These are phyloP conservation scores for Truncatella angustata DNA, from an alignment of 2,329 filamentous ascomycete species.

Conservation along the genomic window DNA sequence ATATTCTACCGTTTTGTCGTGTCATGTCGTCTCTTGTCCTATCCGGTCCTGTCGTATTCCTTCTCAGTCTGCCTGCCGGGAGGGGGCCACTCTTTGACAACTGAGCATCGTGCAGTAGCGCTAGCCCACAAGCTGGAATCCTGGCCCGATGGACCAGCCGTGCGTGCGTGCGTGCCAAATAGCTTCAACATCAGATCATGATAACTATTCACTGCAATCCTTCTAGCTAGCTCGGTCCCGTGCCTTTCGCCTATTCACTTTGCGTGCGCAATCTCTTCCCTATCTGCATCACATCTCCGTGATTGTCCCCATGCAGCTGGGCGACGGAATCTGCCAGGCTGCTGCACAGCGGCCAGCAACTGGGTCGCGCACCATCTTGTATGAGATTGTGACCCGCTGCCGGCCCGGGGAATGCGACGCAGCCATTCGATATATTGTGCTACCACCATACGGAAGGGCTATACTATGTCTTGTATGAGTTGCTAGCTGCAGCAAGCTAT, in stretches of 20 bases:
- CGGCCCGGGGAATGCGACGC: slow-evolving; percentile 4
- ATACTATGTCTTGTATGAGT: neutral
- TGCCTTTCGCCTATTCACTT: neutral
- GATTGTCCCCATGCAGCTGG: neutral
- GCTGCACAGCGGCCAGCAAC: neutral
- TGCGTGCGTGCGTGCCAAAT: neutral
- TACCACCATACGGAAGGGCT: neutral
- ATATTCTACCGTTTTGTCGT: neutral
- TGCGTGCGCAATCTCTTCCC: neutral
- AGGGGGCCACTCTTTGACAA: neutral
- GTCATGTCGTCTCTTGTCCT: no score
- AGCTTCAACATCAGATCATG: neutral
- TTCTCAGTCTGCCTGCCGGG: neutral
- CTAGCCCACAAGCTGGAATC: neutral
- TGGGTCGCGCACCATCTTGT: neutral
- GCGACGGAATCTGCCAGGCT: neutral
- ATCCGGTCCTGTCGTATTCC: neutral
- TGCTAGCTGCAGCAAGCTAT: neutral
- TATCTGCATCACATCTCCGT: neutral
- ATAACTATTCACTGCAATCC: neutral
- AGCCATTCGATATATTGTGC: neutral
- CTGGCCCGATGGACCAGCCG: neutral
- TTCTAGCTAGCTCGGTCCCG: neutral
- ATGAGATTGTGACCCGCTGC: neutral
- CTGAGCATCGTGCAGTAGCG: neutral